Conservation (phyloP, 2,329 filamentous ascomycete species). For the Ceratocystis albifundus region DNA sequence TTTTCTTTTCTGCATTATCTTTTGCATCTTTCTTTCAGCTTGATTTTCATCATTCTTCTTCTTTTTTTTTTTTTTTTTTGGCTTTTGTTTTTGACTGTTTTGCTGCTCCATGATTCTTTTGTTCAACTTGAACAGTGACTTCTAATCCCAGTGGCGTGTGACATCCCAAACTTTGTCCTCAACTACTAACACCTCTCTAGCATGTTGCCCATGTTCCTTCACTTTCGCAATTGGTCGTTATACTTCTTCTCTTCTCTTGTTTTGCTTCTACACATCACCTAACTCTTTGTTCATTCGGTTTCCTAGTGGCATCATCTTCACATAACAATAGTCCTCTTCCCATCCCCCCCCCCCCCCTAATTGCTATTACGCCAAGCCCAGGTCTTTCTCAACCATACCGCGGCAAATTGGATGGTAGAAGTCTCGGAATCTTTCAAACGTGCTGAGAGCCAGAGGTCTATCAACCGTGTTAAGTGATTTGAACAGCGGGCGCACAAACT, state of each 20-base stretch:
- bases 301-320: background rate
- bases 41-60: constrained; percentile 10
- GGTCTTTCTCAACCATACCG: constrained; percentile 75
- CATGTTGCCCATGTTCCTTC: too few species aligned
- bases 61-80: background rate
- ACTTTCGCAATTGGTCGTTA: background rate
- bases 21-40: constrained; percentile 3
- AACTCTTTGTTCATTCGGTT: background rate
- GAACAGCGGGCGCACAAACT: constrained; percentile 85
- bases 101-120: background rate
- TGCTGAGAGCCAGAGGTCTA: constrained; percentile 60
- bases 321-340: background rate
- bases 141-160: background rate
- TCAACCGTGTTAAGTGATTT: constrained; percentile 64
- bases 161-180: background rate
- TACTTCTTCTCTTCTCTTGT: background rate
- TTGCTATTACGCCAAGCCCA: constrained; percentile 30
- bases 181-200: too few species aligned
- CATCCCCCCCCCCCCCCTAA: background rate
- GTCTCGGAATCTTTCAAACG: constrained; percentile 75
- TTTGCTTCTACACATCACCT: background rate
- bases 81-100: background rate
- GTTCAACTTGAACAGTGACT: background rate
- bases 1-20: background rate
- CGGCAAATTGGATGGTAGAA: constrained; percentile 95